Percentiles rank a stretch among this genome's conserved stretches.
Conservation (phyloP, 192 early-diverging fungal species). For the Oehlia diaphana region DNA sequence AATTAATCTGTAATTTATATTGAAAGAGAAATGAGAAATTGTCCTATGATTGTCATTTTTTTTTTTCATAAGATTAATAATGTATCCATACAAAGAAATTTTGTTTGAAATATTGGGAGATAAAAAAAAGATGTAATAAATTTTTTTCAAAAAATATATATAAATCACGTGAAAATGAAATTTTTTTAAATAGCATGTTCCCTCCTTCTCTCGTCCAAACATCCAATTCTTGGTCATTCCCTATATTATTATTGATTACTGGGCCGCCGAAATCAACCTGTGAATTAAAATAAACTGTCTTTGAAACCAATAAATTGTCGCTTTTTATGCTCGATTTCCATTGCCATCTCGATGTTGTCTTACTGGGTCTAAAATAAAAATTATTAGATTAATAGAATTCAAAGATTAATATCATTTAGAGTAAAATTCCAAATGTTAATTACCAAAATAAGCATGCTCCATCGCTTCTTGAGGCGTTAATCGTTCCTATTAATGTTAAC, state of each 20-base stretch:
- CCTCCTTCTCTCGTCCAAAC: not conserved
- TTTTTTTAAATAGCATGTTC: not conserved
- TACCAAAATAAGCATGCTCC: slow-evolving; percentile 84
- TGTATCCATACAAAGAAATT: not conserved
- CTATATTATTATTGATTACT: not conserved
- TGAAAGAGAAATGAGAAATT: not conserved
- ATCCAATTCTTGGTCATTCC: not conserved
- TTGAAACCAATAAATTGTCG: not conserved
- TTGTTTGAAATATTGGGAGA: not conserved
- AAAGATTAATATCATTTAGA: not conserved
- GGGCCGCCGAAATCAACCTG: too few relatives aligned
- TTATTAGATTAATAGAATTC: not conserved
- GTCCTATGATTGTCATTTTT: not conserved
- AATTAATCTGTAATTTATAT: not conserved
- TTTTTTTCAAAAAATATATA: not conserved
- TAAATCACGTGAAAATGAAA: not conserved
- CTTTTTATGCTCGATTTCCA: slow-evolving; percentile 4
- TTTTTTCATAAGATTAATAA: not conserved
- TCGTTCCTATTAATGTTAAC: slow-evolving; percentile 48
- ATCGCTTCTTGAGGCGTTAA: slow-evolving; percentile 87
- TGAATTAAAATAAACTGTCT: not conserved
- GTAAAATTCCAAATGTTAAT: not conserved
- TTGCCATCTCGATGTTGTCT: slow-evolving; percentile 3
- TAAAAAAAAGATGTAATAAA: not conserved
- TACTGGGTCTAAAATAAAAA: not conserved